Evolutionary conservation across 2,329 filamentous ascomycete species (phyloP), one percentile per base, ranked within the genome.

Genomic region (Neopestalotiopsis rosae): DNA sequence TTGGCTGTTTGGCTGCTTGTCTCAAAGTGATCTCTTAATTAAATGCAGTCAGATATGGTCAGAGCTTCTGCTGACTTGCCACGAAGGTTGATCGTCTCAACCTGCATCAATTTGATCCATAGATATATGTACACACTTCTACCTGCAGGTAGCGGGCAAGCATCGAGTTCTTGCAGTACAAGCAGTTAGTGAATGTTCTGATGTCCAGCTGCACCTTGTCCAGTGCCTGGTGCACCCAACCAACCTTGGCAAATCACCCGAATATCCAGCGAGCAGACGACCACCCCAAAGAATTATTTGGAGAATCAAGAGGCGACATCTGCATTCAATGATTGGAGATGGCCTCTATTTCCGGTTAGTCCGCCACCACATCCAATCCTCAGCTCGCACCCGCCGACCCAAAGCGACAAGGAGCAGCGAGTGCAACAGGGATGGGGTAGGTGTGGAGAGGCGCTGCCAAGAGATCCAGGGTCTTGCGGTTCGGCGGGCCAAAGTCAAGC

Each of bases 361-460:
- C 28, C 59, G 32, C 59, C 32, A 20, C 28, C 42, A 56, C 20
- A 42, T 14, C 24, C 28, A 56, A 28, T 34, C 42, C 17, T 20
- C 24, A 40, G 63, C 63, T 56, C 49, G 49, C 49, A 56, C n/a
- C 32, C 20, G 17, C 40, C 12, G 63, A 52, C 13, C 63, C 63
- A 66, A 58, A 45, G 32, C 28, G 49, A 49, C n/a, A 17, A n/a
- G 17, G 45, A n/a, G 14, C 45, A 49, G 14, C 13, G 6, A n/a
- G 45, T n/a, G 24, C 6, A 42, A 34, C 28, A 57, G n/a, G 63
- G 40, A 34, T 20, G 30, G 45, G 63, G 63, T 28, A 34, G 49
- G 63, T 57, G 63, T 66, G 63, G 63, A 66, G 63, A 56, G 24
- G 24, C n/a, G 28, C 9, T 45, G 63, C 63, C 63, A 66, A 66